Conservation (phyloP, 1,284 basidiomycete species). For the Leccinum ponderosum region DNA sequence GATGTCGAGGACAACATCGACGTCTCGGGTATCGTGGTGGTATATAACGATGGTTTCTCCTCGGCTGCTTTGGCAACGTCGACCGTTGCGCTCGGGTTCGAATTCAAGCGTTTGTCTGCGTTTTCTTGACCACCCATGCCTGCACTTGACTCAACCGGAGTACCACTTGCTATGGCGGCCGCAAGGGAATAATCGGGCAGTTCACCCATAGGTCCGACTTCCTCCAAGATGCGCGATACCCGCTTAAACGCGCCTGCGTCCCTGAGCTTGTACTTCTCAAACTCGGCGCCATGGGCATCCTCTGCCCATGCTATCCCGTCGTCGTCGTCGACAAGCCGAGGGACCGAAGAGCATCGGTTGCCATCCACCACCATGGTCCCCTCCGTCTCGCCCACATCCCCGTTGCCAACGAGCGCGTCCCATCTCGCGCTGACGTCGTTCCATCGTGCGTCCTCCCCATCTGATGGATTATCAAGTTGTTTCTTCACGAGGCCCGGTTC, state of each 20-base stretch:
- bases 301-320: slow-evolving; percentile 51
- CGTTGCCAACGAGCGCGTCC: slow-evolving; percentile 42
- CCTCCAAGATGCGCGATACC: slow-evolving; percentile 27
- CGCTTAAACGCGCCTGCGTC: slow-evolving; percentile 11
- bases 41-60: not conserved
- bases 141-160: not conserved
- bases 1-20: slow-evolving; percentile 1
- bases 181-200: slow-evolving; percentile 30
- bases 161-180: slow-evolving; percentile 2
- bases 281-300: slow-evolving; percentile 42
- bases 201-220: slow-evolving; percentile 39
- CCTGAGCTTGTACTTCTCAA: slow-evolving; percentile 28
- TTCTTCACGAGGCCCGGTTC: slow-evolving; percentile 57
- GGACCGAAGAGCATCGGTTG: slow-evolving; percentile 7
- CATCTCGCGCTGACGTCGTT: slow-evolving; percentile 53
- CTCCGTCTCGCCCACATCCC: slow-evolving; percentile 13
- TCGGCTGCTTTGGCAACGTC: slow-evolving; percentile 13
- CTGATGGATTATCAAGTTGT: slow-evolving; percentile 42
- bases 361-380: slow-evolving; percentile 8
- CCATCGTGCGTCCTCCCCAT: slow-evolving; percentile 41
- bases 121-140: not conserved
- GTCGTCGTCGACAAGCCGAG: slow-evolving; percentile 13
- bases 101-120: not conserved
- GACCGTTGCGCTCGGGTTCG: not conserved
- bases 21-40: slow-evolving; percentile 7